Conservation (phyloP, 2,329 filamentous ascomycete genomes). For the Exserohilum rostratum region DNA sequence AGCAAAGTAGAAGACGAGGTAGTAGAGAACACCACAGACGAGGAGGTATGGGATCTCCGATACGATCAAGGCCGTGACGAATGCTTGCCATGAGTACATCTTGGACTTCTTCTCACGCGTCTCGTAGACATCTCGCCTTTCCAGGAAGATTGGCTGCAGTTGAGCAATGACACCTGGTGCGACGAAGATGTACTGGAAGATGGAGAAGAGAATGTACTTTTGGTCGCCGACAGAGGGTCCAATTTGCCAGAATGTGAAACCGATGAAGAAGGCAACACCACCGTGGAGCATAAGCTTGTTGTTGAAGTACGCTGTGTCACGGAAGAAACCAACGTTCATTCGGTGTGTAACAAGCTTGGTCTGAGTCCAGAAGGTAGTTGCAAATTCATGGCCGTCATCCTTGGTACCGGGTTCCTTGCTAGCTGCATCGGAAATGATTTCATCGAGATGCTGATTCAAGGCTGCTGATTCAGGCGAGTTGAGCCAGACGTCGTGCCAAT, state of each 20-base stretch:
- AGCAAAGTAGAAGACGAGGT: conserved; percentile 69
- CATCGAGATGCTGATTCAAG: conserved; percentile 47
- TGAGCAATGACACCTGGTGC: conserved; percentile 50
- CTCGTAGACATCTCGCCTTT: conserved; percentile 58
- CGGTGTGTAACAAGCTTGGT: conserved; percentile 30
- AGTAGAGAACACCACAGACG: conserved; percentile 66
- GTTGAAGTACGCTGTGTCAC: conserved; percentile 35
- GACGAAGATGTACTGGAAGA: conserved; percentile 58
- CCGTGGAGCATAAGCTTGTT: conserved; percentile 36
- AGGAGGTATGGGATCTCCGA: conserved; percentile 72
- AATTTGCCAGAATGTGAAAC: conserved; percentile 37
- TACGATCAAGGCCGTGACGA: conserved; percentile 71
- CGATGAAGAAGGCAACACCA: conserved; percentile 32
- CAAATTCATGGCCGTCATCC: conserved; percentile 50
- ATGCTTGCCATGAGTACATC: conserved; percentile 74
- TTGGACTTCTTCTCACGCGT: conserved; percentile 68
- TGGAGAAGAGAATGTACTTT: conserved; percentile 53
- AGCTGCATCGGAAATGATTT: conserved; percentile 47
- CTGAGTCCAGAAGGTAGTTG: conserved; percentile 31
- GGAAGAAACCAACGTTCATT: conserved; percentile 30
- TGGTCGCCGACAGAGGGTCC: conserved; percentile 44
- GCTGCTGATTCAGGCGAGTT: conserved; percentile 40
- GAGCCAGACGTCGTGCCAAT: conserved; percentile 51
- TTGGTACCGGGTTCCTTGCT: conserved; percentile 44
- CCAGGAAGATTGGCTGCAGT: conserved; percentile 54